Evolutionary conservation across 2,329 filamentous ascomycete species (phyloP), one percentile per base, ranked within the genome.

Genomic region (Incumbomyces lentus): DNA sequence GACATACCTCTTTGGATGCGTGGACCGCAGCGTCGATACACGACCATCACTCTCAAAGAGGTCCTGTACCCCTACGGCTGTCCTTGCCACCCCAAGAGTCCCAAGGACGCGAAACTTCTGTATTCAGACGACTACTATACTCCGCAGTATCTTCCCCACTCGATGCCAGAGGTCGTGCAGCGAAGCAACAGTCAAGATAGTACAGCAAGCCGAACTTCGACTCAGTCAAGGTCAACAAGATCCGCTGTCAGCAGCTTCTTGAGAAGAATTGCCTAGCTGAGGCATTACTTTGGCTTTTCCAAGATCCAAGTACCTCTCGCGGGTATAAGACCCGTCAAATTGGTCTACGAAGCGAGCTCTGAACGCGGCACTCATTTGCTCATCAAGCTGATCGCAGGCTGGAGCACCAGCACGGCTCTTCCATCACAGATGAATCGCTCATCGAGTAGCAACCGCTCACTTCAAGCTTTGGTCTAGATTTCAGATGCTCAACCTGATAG

Each of bases 1-100:
- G 32, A 44, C 12, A 17, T 40, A 14, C 12, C 43, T 46, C 4
- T 16, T 19, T 18, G 14, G 12, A 10, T 39, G 17, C n/a, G 35
- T 7, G 11, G 17, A 16, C 37, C 11, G 17, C 26, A 36, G 13
- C 16, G 31, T 47, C 53, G 54, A 8, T 53, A 49, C 42, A 56
- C 54, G n/a, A 56, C 54, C 19, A 56, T 56, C 30, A 56, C 54
- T 11, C 47, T 53, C 6, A 51, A 52, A 22, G 54, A 56, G 41
- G 52, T 56, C 41, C 47, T 48, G 37, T 56, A 53, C 46, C 52
- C 51, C 10, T 35, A 42, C 12, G 54, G 52, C 31, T 56, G 54
- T 39, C 54, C 54, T 8, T 56, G 54, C 38, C 54, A 56, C 42
- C 50, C 52, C 10, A 39, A 37, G 17, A 17, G 18, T 29, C 3